Evolutionary conservation across 345 rosid genomes (phyloP).

Genomic region (Rhodamnia rubescens): DNA sequence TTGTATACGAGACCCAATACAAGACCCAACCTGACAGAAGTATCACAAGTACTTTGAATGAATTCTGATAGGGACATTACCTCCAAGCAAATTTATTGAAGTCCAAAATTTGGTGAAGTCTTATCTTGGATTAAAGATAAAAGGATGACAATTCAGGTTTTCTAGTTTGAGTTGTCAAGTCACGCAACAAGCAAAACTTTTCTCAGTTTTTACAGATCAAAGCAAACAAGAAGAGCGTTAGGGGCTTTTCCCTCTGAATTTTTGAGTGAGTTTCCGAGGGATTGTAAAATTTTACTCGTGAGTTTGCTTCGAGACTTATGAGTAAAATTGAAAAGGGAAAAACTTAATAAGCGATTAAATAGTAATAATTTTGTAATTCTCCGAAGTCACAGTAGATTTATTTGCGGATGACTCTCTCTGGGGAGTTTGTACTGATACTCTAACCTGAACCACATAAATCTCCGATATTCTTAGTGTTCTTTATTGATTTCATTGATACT

Average conservation of each 20-base stretch:
- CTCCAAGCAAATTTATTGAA: not conserved
- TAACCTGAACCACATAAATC: not conserved
- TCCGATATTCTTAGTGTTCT: not conserved
- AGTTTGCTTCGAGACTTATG: not conserved
- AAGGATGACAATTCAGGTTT: not conserved
- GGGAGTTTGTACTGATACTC: rapidly evolving
- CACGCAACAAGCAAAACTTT: not conserved
- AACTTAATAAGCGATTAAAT: not conserved
- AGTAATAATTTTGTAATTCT: not conserved
- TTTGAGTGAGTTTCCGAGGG: not conserved
- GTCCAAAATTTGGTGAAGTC: not conserved
- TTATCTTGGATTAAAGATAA: not conserved
- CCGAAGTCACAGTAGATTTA: not conserved
- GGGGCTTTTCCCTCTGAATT: not conserved
- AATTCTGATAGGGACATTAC: not conserved
- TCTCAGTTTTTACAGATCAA: not conserved
- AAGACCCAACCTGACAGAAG: too few species aligned
- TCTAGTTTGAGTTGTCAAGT: not conserved
- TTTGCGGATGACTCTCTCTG: not conserved
- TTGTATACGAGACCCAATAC: too few species aligned
- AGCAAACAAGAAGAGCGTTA: not conserved
- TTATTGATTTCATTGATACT: not conserved
- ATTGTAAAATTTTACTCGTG: not conserved
- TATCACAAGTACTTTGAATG: not conserved
- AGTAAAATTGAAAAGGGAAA: not conserved